A percentile compares a stretch with the other conserved stretches of the same genome.
phyloP scores from a whole-genome alignment of 106 monocot species.

The Amphibolis antarctica region DNA sequence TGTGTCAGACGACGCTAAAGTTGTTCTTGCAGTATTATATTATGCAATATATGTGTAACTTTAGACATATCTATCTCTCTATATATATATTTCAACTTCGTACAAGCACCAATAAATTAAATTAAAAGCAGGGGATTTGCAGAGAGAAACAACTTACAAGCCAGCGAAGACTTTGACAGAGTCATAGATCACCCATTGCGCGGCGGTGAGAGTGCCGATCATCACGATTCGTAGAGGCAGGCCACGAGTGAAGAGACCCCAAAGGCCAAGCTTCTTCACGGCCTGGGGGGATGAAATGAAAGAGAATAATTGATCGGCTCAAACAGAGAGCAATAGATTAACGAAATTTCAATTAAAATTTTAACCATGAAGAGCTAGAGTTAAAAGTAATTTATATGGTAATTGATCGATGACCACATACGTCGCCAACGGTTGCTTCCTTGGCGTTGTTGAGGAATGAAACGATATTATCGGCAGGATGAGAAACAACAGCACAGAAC shows the following conservation, averaged over 20 bases:
- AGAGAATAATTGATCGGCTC: not conserved
- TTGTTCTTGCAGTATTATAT: too few relatives aligned
- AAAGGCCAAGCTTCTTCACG: constrained; percentile 18
- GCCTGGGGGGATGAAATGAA: constrained; percentile 6
- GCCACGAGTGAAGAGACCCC: constrained; percentile 24
- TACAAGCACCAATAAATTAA: not conserved
- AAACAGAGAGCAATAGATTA: too few relatives aligned
- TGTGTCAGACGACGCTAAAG: too few relatives aligned
- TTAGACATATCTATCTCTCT: not conserved
- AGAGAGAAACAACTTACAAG: constrained; percentile 18
- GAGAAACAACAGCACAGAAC: constrained; percentile 30
- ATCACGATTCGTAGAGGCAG: constrained; percentile 30
- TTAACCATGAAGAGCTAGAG: not conserved
- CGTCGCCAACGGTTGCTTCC: constrained; percentile 29
- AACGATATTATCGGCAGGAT: constrained; percentile 30
- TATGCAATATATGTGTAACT: not conserved
- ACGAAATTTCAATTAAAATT: too few relatives aligned
- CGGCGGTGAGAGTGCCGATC: constrained; percentile 26
- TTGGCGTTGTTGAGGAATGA: constrained; percentile 34
- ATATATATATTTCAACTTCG: not conserved
- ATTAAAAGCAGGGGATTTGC: not conserved
- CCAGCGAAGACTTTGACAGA: constrained; percentile 30
- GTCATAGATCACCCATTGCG: constrained; percentile 30
- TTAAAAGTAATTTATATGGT: not conserved
- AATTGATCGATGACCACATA: constrained; percentile 3